Base-by-base conservation (phyloP, 2,329 filamentous ascomycete genomes). In the Neonectria hederae region DNA sequence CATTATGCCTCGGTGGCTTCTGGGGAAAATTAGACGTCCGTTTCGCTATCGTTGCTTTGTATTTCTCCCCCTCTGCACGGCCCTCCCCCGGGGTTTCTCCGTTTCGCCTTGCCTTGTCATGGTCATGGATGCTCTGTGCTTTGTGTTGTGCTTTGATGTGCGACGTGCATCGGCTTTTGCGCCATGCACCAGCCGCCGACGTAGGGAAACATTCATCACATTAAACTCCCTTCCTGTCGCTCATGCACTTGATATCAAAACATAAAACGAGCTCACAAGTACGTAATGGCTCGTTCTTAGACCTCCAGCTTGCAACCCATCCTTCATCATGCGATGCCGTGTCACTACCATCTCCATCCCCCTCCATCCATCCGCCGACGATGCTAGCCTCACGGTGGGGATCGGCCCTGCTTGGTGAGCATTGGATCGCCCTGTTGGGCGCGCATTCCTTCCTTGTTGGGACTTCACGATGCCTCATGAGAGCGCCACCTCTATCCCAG, bases 391-490 rank as follows among this genome's bases (percentile, higher is more conserved):
- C 35, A 38, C 59, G 54, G 71, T 70, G 70, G 70, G 66, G 49
- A 17, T 11, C 14, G 13, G 51, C 42, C 45, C 24, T 56, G 51
- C 21, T 40, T 26, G 43, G 54, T 58, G 59, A 59, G 40, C 59
- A 60, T 53, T 57, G 49, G 55, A 54, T 55, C 53, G 59, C 62
- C 62, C 61, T 57, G 55, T 59, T 65, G 57, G 40, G 63, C 43
- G 63, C 65, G 59, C 59, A 66, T 71, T 62, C 59, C 58, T 55
- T 58, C 65, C 58, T 60, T 28, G 51, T 67, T 60, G 42, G 64
- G 69, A 63, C 60, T 69, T 69, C 67, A 72, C 69, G 71, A 73
- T 73, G 65, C 71, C 63, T 73, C 71, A 71, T 49, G 51, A 57
- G 45, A 24, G 52, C 60, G 54, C 67, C 65, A 45, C 61, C 54